Evolutionary conservation across 768 basidiomycete species (phyloP).

Genomic region (Tylopilus rubrobrunneus): DNA sequence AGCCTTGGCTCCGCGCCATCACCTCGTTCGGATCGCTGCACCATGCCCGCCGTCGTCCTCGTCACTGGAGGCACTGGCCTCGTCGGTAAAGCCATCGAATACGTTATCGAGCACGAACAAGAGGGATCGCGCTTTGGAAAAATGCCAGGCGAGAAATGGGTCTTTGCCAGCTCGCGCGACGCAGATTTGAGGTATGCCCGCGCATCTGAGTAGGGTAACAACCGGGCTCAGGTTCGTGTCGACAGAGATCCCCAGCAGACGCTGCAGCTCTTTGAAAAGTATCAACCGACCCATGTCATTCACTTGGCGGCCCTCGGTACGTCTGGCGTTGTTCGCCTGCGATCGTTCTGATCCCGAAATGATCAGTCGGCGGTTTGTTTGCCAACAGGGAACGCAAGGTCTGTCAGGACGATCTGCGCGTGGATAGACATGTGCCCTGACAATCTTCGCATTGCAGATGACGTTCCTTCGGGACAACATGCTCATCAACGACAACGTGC

Average conservation of each 20-base stretch:
- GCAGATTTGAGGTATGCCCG: constrained; percentile 75
- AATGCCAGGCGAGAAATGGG: constrained; percentile 74
- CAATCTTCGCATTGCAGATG: constrained; percentile 41
- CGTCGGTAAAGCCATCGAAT: constrained; percentile 80
- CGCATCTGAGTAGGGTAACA: not conserved
- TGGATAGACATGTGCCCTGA: not conserved
- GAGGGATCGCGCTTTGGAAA: constrained; percentile 78
- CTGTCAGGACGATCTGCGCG: constrained; percentile 3
- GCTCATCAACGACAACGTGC: constrained; percentile 92
- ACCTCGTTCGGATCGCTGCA: not conserved
- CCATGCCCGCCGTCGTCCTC: constrained; percentile 51
- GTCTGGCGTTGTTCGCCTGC: constrained; percentile 16
- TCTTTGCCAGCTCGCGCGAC: constrained; percentile 75
- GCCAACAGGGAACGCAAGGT: constrained; percentile 95
- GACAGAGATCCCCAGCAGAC: constrained; percentile 68
- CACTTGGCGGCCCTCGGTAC: constrained; percentile 92
- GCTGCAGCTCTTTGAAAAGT: constrained; percentile 75
- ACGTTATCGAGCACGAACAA: constrained; percentile 75
- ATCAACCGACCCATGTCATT: constrained; percentile 94
- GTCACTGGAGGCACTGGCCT: constrained; percentile 86
- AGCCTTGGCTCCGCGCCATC: not conserved
- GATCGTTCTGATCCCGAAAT: constrained; percentile 6
- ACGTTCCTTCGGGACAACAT: constrained; percentile 94
- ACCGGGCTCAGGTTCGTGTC: constrained; percentile 2
- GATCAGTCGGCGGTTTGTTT: constrained; percentile 87